Percentiles rank a stretch among this genome's conserved stretches.
Evolutionary conservation across 73 alveolate genomes (phyloP).

Genomic region (Paramecium caudatum): DNA sequence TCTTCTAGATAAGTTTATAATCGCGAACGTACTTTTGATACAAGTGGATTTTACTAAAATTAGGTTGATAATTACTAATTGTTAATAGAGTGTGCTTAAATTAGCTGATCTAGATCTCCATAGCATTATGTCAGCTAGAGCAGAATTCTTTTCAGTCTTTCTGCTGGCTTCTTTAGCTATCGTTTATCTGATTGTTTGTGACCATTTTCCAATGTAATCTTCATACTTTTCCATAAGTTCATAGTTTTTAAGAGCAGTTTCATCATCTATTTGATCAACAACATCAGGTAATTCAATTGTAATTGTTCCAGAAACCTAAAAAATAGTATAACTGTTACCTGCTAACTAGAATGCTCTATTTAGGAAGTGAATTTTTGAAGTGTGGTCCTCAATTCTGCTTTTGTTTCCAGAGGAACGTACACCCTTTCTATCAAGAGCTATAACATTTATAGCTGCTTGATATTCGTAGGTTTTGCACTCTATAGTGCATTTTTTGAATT

Average conservation of each 20-base stretch:
- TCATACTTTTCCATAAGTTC: constrained; percentile 57
- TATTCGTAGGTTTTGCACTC: constrained; percentile 52
- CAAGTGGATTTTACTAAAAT: constrained; percentile 33
- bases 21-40: constrained; percentile 13
- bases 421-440: constrained; percentile 15
- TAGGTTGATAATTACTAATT: background rate
- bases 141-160: constrained; percentile 81
- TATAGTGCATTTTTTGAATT: constrained; percentile 51
- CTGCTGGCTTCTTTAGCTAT: constrained; percentile 43
- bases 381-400: constrained; percentile 24
- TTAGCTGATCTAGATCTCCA: constrained; percentile 90
- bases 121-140: constrained; percentile 87
- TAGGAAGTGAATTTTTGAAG: background rate
- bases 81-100: constrained; percentile 86
- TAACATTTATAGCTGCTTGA: constrained; percentile 50
- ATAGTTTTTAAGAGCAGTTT: constrained; percentile 53
- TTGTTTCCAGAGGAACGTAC: constrained; percentile 48
- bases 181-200: constrained; percentile 5
- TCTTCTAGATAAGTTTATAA: constrained; percentile 23
- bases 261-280: constrained; percentile 55
- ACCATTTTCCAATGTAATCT: constrained; percentile 38
- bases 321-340: background rate
- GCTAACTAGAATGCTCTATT: constrained; percentile 44
- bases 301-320: constrained; percentile 46
- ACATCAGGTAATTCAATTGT: constrained; percentile 54